These are phyloP conservation scores for Salix arbutifolia DNA, from an alignment of 345 rosid species.

Conservation along the genomic window DNA sequence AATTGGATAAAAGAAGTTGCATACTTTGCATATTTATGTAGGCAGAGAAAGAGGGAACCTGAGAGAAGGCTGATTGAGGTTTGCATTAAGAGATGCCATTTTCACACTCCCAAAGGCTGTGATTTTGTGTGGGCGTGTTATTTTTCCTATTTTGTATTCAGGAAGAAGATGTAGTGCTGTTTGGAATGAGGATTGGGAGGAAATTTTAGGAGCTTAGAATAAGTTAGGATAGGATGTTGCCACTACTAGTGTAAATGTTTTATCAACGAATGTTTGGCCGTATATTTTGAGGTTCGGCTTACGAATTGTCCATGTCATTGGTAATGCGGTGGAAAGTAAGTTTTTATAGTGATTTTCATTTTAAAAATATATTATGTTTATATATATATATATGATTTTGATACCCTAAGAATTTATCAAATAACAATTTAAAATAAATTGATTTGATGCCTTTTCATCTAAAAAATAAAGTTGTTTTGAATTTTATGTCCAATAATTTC, in stretches of 20 bases:
- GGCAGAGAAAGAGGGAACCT: slow-evolving; percentile 31
- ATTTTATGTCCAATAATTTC: no score
- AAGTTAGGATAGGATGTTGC: neutral
- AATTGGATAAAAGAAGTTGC: neutral
- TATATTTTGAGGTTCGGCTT: neutral
- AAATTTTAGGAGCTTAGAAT: neutral
- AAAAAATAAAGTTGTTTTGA: no score
- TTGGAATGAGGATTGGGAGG: neutral
- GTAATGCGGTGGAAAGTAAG: no score
- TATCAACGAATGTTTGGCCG: neutral
- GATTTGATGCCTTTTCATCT: no score
- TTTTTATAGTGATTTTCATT: no score
- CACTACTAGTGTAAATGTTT: neutral
- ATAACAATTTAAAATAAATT: no score
- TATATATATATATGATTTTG: no score
- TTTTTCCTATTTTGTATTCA: no score
- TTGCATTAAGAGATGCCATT: slow-evolving; percentile 62
- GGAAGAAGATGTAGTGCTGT: slow-evolving; percentile 1
- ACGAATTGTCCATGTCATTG: no score
- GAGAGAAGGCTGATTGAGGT: slow-evolving; percentile 48
- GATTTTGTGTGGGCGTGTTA: neutral
- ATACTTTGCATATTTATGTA: neutral
- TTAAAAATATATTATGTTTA: no score
- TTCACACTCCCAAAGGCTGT: neutral
- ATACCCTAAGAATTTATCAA: no score